Base-by-base conservation (phyloP, 805 yeast species). In the Candida fluviatilis region DNA sequence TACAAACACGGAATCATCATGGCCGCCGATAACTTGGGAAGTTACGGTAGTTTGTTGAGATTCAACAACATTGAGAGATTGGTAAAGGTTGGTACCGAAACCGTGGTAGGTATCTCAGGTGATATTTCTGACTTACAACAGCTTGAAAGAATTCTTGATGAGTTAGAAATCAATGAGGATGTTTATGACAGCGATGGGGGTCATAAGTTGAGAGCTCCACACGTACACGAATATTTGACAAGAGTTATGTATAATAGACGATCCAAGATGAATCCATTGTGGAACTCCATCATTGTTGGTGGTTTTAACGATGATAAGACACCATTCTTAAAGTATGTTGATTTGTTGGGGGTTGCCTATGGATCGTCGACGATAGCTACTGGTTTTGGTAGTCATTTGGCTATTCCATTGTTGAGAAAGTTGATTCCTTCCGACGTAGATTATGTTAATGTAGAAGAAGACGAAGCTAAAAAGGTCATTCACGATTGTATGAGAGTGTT, bases 371-470 rank as follows among this genome's bases (percentile, higher is more conserved):
- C 95, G 2, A 67, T 93, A 40, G 96, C 97, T 33, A 90, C 98
- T 3, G 99, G 99, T 1, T 91, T 89, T 59, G 99, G 99, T 42
- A 84, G 95, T 8, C 90, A 93, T 62, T 73, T 93, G 62, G 99
- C 99, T 3, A 66, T 89, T 31, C 99, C 99, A 18, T 66, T 93
- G 52, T 73, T 93, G 58, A 82, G 99, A 68, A 80, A 84, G 58
- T 75, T 82, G 42, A 86, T 84, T 25, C 95, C 88, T 41, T 66
- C 70, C 30, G 97, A 89, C 51, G 79, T 73, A 18, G 96, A 89
- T 54, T 85, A 76, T 41, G 73, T 64, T 28, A 80, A 80, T 29
- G 75, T 88, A 19, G 66, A 76, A 26, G 84, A 86, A 57, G 82
- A 74, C 42, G 79, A 84, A 34, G 99, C 97, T 1, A 74, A 83